Evolutionary conservation across 2,329 filamentous ascomycete species (phyloP).

Genomic region (Ophiognomonia clavigignenti-juglandacearum): DNA sequence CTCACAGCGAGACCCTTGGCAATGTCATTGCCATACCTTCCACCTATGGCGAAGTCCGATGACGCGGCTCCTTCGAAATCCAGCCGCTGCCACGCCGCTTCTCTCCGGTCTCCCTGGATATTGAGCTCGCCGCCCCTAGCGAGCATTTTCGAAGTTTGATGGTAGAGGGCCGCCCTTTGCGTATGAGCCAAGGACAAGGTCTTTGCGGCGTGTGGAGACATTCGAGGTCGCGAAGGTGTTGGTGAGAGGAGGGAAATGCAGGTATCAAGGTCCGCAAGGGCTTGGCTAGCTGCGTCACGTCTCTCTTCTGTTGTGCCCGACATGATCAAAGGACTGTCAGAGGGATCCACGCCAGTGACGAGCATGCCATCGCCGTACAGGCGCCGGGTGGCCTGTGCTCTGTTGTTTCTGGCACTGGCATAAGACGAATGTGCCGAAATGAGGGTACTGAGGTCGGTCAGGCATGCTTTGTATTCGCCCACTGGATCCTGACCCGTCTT

Average conservation of each 20-base stretch:
- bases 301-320: constrained; percentile 32
- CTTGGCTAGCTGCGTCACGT: constrained; percentile 31
- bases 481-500: constrained; percentile 34
- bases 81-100: constrained; percentile 45
- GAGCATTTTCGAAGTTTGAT: constrained; percentile 51
- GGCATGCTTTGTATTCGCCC: constrained; percentile 40
- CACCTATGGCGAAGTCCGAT: constrained; percentile 58
- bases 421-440: constrained; percentile 58
- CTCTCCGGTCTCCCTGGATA: constrained; percentile 34
- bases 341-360: constrained; percentile 33
- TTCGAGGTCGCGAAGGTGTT: constrained; percentile 37
- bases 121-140: constrained; percentile 28
- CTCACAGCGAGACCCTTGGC: constrained; percentile 60
- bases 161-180: constrained; percentile 63
- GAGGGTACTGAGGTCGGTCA: constrained; percentile 48
- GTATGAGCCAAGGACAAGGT: constrained; percentile 68
- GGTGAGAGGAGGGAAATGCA: constrained; percentile 59
- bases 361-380: constrained; percentile 59
- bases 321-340: constrained; percentile 36
- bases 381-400: constrained; percentile 61
- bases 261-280: constrained; percentile 49
- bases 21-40: constrained; percentile 60
- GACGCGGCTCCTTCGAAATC: constrained; percentile 60
- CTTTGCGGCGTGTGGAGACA: constrained; percentile 61
- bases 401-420: constrained; percentile 70